Conservation (phyloP, 495 filamentous ascomycete species). For the Aspergillus mulundensis region DNA sequence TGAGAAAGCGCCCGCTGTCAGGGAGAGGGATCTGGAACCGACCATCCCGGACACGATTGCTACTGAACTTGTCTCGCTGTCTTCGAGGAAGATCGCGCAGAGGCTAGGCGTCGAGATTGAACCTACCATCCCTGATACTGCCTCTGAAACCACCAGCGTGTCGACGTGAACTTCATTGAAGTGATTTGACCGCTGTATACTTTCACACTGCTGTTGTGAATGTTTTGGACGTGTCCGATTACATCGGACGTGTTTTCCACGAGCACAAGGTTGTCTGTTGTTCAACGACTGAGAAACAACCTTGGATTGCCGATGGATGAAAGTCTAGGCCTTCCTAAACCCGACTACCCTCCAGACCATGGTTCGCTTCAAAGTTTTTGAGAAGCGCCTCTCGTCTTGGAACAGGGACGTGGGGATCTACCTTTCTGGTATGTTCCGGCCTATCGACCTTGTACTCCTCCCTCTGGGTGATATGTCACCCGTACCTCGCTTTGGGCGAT, state of each 20-base stretch:
- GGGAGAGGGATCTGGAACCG: conserved; percentile 27
- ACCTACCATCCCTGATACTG: conserved; percentile 25
- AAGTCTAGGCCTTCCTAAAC: too few relatives aligned
- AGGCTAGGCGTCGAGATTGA: conserved; percentile 12
- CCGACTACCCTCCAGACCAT: too few relatives aligned
- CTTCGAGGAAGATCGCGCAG: conserved; percentile 8
- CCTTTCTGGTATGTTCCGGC: too few relatives aligned
- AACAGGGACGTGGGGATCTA: too few relatives aligned
- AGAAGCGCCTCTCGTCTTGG: too few relatives aligned
- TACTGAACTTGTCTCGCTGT: conserved; percentile 31
- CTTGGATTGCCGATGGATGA: too few relatives aligned
- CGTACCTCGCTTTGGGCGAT: not conserved
- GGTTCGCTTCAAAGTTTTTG: too few relatives aligned
- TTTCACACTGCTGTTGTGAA: conserved; percentile 14
- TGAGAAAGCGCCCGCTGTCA: conserved; percentile 17
- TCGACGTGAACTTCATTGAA: not conserved
- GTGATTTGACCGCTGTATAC: not conserved
- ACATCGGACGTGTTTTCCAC: too few relatives aligned
- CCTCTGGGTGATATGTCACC: not conserved
- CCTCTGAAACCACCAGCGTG: conserved; percentile 25
- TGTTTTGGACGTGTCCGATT: not conserved
- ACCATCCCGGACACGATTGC: conserved; percentile 28
- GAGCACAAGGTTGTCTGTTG: not conserved
- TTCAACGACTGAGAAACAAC: too few relatives aligned
- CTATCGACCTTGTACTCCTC: too few relatives aligned